Base-by-base conservation (phyloP, 2,329 filamentous ascomycete genomes). In the Paraconiothyrium brasiliense region DNA sequence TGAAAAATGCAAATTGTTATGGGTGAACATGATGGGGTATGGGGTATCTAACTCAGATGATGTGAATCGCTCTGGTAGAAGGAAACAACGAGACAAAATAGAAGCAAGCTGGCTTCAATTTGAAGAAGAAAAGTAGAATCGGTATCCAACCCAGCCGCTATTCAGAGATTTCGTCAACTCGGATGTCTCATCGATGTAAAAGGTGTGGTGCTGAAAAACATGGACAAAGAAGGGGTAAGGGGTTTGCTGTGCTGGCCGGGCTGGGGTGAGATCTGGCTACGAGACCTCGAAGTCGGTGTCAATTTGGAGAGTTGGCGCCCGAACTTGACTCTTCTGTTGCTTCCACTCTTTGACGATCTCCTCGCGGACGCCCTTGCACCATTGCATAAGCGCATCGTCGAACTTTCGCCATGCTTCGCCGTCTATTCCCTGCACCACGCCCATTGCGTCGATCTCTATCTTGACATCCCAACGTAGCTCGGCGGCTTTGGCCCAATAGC, bases 401-500 rank as follows among this genome's bases (percentile, higher is more conserved):
- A 99, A 96, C 58, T 89, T 87, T 55, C 86, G 82, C 94, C 94
- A 97, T 13, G 89, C 88, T 57, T 87, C 84, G 1, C 85, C 85
- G 54, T 87, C 84, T 62, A 85, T 90, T 73, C 90, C 90, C 74
- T 94, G 91, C 24, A 97, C 94, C 8, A 97, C 86, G 32, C 90
- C 93, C 79, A 96, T 90, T 24, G 94, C 92, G 73, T 97, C 93
- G 57, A 97, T 85, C 65, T 90, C 87, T 55, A 98, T 84, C 68
- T 91, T 86, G 43, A 94, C 87, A 79, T 98, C 95, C 90, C 94
- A 99, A 58, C 95, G 89, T 61, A 98, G 84, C 81, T 99, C 94
- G 8, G 94, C 93, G 1, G 94, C 95, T 82, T 99, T 99, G 79
- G 92, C 87, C 94, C 95, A 99, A 83, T 91, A 99, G 44, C 93